Evolutionary conservation across 306 rosid species (phyloP).

Genomic region (Prunus persica): DNA sequence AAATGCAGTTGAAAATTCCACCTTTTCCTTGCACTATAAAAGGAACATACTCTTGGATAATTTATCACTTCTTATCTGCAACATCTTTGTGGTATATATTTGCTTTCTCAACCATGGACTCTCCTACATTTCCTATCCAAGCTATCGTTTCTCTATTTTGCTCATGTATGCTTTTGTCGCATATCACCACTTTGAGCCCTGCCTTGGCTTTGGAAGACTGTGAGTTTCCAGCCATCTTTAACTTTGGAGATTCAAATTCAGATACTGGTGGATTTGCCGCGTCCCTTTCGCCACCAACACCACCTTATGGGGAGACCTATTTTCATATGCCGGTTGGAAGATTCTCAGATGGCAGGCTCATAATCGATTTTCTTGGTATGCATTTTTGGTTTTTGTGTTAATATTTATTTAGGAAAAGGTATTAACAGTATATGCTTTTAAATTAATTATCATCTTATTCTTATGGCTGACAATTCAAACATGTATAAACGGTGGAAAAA

Average conservation of each 20-base stretch:
- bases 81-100: no score
- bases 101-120: not conserved
- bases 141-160: not conserved
- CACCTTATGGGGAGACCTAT: slow-evolving; percentile 54
- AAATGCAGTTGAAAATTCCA: no score
- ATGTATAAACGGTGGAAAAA: no score
- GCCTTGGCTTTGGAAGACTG: slow-evolving; percentile 22
- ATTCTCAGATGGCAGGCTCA: slow-evolving; percentile 36
- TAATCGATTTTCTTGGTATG: no score
- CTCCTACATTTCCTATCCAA: not conserved
- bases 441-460: no score
- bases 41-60: no score
- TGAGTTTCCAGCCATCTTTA: slow-evolving; percentile 47
- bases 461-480: no score
- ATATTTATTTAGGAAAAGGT: no score
- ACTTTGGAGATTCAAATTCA: slow-evolving; percentile 52
- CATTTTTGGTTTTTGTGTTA: not conserved
- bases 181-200: not conserved
- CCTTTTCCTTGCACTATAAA: no score
- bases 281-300: not conserved
- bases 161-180: not conserved
- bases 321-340: slow-evolving; percentile 38
- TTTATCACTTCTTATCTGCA: no score
- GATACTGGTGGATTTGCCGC: slow-evolving; percentile 53
- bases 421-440: no score